Evolutionary conservation across 192 early-diverging fungal genomes (phyloP), one percentile per base, ranked within the genome.

Genomic region (Podila clonocystis): DNA sequence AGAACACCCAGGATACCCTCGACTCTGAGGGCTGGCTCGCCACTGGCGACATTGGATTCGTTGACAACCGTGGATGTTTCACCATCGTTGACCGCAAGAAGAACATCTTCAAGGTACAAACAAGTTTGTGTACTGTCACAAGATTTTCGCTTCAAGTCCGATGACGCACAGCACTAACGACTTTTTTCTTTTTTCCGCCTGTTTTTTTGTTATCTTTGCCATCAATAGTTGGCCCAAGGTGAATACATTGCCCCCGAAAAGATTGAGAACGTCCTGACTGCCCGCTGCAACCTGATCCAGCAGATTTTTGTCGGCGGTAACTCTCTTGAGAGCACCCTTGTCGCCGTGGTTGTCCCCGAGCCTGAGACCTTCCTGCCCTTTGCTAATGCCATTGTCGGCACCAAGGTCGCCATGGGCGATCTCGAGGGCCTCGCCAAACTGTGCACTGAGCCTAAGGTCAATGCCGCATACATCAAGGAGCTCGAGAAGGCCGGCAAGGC

Each of bases 211-310:
- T 69, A 34, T 49, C 36, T 38, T 38, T 50, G 9, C 0, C 1
- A 59, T 50, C 29, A 52, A 63, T 62, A 74, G 68, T 70, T 82
- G 65, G 70, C 74, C 15, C 92, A 95, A 73, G 95, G 95, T 65
- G 94, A 95, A 86, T 97, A 96, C 83, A 90, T 98, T 80, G 94
- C 95, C 0, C 95, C 96, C 34, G 97, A 98, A 73, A 96, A 96
- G 74, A 87, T 97, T 29, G 97, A 98, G 74, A 92, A 90, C 70
- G 82, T 86, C 19, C 82, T 87, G 31, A 45, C 28, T 50, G 70
- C 72, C 17, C 80, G 75, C n/a, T 76, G 80, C 63, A 68, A 73
- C 58, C 57, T 88, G 6, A 41, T 91, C 29, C 38, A 82, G 41
- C 87, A 91, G 67, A 82, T 87, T 34, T 90, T 82, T 67, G 78